phyloP scores from a whole-genome alignment of 2,329 filamentous ascomycete species.

The Colletotrichum euphorbiae region DNA sequence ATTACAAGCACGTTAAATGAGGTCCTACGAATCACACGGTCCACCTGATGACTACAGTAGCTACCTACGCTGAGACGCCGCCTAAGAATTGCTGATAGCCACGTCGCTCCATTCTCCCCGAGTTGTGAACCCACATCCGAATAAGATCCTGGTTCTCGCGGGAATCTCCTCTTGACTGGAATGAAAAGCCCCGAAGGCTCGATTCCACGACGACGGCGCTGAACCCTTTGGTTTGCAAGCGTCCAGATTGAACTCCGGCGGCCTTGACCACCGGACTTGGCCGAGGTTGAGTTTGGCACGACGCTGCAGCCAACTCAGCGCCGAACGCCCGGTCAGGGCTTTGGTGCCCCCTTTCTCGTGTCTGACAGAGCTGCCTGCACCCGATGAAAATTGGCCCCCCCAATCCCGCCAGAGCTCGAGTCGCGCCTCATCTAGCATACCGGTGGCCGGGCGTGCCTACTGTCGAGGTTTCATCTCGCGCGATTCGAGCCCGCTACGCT shows the following conservation, averaged over 20 bases:
- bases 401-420: constrained; percentile 1
- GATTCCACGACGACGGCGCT: neutral
- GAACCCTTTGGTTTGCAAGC: neutral
- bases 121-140: neutral
- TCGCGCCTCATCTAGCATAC: constrained; percentile 2
- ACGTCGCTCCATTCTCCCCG: too few species aligned
- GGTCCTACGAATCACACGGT: neutral
- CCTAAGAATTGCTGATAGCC: neutral
- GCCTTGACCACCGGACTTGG: neutral
- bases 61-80: neutral
- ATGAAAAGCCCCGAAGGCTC: neutral
- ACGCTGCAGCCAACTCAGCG: neutral
- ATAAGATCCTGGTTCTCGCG: neutral
- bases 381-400: constrained; percentile 7
- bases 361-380: neutral
- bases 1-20: neutral
- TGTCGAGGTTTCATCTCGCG: neutral
- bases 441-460: neutral
- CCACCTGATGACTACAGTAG: neutral
- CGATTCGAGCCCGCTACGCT: neutral
- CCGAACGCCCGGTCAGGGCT: constrained; percentile 34
- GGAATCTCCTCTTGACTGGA: neutral
- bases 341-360: constrained; percentile 14
- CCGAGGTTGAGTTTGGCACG: constrained; percentile 3
- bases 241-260: neutral